Evolutionary conservation across 2,329 filamentous ascomycete genomes (phyloP), one percentile per base, ranked within the genome.

Genomic region (Talaromyces marneffei): DNA sequence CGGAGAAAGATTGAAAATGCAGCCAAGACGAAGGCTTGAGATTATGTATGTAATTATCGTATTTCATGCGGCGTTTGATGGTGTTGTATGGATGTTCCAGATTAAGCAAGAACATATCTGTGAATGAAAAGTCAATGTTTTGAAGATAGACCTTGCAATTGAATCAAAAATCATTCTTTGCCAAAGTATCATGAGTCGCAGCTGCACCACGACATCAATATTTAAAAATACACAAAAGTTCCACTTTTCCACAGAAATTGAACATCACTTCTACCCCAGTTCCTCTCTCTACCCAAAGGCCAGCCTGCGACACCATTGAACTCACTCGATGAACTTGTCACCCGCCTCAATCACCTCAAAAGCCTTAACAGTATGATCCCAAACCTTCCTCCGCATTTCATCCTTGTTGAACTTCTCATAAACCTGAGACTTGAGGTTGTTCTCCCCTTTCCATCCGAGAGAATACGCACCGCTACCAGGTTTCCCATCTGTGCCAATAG

Each of bases 1-100:
- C 87, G 91, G 77, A 90, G 94, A 79, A 96, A 87, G 83, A 77
- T 97, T 64, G 94, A 97, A 79, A 92, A 77, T 70, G 72, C 58
- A 8, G 65, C 62, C 12, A 67, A 72, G 61, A 63, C 65, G 37
- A 63, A 62, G 48, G 69, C 72, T 64, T 71, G 62, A 62, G 60
- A 59, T 65, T 42, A 61, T 64, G 12, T 52, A 42, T 39, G 31
- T 59, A 59, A 56, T 20, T n/a, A 56, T 42, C 37, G n/a, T 52
- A 42, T 33, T 10, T 25, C 33, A 50, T 31, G n/a, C 9, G 57
- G 57, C 57, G 57, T 59, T 59, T 40, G 9, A 37, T 40, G 57
- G 57, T 59, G 55, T 44, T 57, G 23, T 44, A 57, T 57, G 54
- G 40, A 46, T 46, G 31, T 29, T 57, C 40, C 40, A 46, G 39